A percentile compares a stretch with the other conserved stretches of the same genome.
These are phyloP conservation scores for Annona cherimola DNA, from an alignment of 164 flowering plant species.

Conservation along the genomic window DNA sequence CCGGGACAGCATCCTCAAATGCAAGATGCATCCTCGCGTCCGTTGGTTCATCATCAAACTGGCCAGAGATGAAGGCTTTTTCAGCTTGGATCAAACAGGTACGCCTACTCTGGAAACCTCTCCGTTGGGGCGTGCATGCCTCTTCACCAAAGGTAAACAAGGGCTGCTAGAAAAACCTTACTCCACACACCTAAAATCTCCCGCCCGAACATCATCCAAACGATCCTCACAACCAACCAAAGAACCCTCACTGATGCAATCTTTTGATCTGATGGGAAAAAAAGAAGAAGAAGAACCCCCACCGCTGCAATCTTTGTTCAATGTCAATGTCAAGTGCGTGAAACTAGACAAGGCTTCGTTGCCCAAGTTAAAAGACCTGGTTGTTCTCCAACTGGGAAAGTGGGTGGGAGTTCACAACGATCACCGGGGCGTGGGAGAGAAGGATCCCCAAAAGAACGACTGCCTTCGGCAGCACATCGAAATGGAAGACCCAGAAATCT, in stretches of 20 bases:
- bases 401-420: constrained; percentile 24
- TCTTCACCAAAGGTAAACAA: too few species aligned
- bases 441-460: background rate
- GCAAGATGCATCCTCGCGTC: constrained; percentile 22
- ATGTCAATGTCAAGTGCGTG: constrained; percentile 20
- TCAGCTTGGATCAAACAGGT: constrained; percentile 19
- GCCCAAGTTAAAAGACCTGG: constrained; percentile 15
- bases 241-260: too few species aligned
- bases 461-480: constrained; percentile 26
- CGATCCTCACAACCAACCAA: background rate
- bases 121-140: too few species aligned
- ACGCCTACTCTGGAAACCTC: too few species aligned
- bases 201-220: background rate
- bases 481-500: constrained; percentile 20
- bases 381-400: constrained; percentile 34
- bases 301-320: constrained; percentile 10
- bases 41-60: constrained; percentile 14
- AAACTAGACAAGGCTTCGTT: constrained; percentile 6
- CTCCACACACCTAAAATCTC: too few species aligned
- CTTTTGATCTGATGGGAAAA: background rate
- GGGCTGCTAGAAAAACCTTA: too few species aligned
- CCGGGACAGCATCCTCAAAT: background rate
- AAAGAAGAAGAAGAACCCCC: background rate
- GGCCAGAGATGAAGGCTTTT: constrained; percentile 10
- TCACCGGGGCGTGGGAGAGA: constrained; percentile 30